Evolutionary conservation across 2,329 filamentous ascomycete genomes (phyloP).

Genomic region (Aureobasidium subglaciale): DNA sequence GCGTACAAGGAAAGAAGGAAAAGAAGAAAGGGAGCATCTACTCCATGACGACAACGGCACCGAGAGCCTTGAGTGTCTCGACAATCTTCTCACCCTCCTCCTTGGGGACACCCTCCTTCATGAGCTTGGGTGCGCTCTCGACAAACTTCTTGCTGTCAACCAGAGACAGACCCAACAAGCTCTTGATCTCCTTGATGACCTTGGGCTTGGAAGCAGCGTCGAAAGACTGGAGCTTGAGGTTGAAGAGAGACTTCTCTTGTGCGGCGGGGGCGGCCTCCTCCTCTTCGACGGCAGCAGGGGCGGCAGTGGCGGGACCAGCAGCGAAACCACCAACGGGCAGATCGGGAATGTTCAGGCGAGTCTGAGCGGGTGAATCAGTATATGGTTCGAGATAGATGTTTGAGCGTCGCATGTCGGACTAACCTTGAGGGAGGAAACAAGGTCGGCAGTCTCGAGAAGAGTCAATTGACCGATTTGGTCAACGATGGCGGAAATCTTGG

Average conservation of each 20-base stretch:
- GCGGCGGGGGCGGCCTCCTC: conserved; percentile 82
- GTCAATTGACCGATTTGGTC: conserved; percentile 99
- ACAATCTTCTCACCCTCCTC: conserved; percentile 99
- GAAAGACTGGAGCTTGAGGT: conserved; percentile 85
- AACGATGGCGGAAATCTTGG: conserved; percentile 91
- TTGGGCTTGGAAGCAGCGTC: conserved; percentile 90
- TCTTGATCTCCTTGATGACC: conserved; percentile 99
- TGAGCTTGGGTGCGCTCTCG: conserved; percentile 91
- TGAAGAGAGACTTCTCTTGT: conserved; percentile 95
- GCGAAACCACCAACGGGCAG: conserved; percentile 90
- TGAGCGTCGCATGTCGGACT: conserved; percentile 20
- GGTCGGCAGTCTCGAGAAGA: conserved; percentile 90
- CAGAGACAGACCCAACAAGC: conserved; percentile 84
- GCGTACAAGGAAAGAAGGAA: background rate
- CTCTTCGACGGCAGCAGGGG: conserved; percentile 63
- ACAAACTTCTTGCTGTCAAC: conserved; percentile 99
- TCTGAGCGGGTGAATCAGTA: conserved; percentile 45
- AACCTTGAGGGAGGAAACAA: conserved; percentile 93
- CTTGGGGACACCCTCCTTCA: conserved; percentile 99
- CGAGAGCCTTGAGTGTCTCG: conserved; percentile 85
- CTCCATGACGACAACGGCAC: conserved; percentile 85
- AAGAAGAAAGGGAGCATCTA: conserved; percentile 38
- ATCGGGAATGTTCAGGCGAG: conserved; percentile 94
- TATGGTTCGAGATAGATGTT: background rate
- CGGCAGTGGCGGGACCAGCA: conserved; percentile 53